Percentiles rank a stretch among this genome's conserved stretches.
phyloP scores from a whole-genome alignment of 148 eudicot species.

The Spergularia marina region DNA sequence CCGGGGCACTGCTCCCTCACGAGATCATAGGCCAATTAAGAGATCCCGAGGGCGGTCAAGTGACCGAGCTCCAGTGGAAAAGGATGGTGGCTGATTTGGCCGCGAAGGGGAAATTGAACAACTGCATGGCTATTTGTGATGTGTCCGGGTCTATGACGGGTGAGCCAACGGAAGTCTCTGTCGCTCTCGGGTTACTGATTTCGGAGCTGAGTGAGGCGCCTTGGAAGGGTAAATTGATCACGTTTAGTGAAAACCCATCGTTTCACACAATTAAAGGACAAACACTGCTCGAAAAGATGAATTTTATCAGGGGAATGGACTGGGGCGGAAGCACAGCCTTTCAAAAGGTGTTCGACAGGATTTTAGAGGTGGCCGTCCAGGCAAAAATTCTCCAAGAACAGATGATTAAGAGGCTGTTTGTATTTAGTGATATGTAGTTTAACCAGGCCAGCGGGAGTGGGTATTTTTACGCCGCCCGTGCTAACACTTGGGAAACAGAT shows the following conservation, averaged over 20 bases:
- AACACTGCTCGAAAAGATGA: background rate
- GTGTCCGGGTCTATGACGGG: conserved; percentile 40
- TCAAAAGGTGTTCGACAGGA: conserved; percentile 41
- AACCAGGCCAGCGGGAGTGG: conserved; percentile 26
- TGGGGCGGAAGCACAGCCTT: conserved; percentile 33
- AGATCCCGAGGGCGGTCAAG: conserved; percentile 21
- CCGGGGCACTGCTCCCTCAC: conserved; percentile 55
- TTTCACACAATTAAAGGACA: conserved; percentile 5
- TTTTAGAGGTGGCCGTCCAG: conserved; percentile 30
- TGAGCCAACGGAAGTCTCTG: conserved; percentile 41
- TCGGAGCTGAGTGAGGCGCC: conserved; percentile 18
- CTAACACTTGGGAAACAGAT: conserved; percentile 23
- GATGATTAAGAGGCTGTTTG: conserved; percentile 47
- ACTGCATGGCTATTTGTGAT: conserved; percentile 41
- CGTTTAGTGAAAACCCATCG: background rate
- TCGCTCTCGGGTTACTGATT: conserved; percentile 33
- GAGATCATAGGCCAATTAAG: conserved; percentile 34
- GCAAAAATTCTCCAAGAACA: conserved; percentile 29
- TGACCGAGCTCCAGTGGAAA: conserved; percentile 54
- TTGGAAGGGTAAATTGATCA: conserved; percentile 21
- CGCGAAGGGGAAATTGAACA: conserved; percentile 33
- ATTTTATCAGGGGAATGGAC: background rate
- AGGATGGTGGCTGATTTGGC: conserved; percentile 48
- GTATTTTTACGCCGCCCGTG: too few relatives aligned
- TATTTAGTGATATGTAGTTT: conserved; percentile 54